A percentile compares a stretch with the other conserved stretches of the same genome.
Conservation (phyloP, 139 green algal species). For the Coccomyxa sp. region DNA sequence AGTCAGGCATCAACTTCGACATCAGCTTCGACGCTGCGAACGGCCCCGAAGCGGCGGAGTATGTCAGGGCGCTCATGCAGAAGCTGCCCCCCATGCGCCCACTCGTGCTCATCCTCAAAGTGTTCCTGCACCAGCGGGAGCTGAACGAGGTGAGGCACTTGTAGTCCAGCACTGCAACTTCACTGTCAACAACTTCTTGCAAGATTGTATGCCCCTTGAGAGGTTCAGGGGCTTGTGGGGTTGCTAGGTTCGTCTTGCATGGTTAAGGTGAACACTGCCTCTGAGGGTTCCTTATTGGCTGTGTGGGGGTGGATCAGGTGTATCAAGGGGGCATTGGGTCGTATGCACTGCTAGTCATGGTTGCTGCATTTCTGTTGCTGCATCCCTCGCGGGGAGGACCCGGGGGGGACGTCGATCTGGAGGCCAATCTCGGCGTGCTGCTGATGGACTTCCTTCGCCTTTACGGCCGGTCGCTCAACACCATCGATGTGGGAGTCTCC, state of each 20-base stretch:
- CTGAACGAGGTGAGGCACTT: constrained; percentile 77
- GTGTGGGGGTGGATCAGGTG: constrained; percentile 41
- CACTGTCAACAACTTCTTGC: background rate
- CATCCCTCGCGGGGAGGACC: constrained; percentile 45
- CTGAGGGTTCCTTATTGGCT: background rate
- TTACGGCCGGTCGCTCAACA: constrained; percentile 60
- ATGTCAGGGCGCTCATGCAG: constrained; percentile 60
- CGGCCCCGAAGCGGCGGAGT: constrained; percentile 48
- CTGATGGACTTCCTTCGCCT: constrained; percentile 91
- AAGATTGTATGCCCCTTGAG: no score
- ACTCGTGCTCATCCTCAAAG: constrained; percentile 80
- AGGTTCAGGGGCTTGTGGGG: no score
- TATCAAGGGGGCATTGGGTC: constrained; percentile 90
- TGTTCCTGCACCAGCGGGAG: constrained; percentile 90
- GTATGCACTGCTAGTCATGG: constrained; percentile 91
- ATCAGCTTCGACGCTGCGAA: constrained; percentile 89
- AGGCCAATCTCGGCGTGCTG: constrained; percentile 78
- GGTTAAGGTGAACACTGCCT: no score
- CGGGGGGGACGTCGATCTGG: constrained; percentile 31
- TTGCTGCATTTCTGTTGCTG: constrained; percentile 79
- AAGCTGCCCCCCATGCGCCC: constrained; percentile 73
- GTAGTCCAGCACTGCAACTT: background rate
- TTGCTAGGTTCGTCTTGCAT: no score
- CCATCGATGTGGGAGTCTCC: constrained; percentile 37
- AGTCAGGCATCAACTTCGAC: constrained; percentile 79